These are phyloP conservation scores for Lachancea waltii DNA, from an alignment of 805 yeast species.

Conservation along the genomic window DNA sequence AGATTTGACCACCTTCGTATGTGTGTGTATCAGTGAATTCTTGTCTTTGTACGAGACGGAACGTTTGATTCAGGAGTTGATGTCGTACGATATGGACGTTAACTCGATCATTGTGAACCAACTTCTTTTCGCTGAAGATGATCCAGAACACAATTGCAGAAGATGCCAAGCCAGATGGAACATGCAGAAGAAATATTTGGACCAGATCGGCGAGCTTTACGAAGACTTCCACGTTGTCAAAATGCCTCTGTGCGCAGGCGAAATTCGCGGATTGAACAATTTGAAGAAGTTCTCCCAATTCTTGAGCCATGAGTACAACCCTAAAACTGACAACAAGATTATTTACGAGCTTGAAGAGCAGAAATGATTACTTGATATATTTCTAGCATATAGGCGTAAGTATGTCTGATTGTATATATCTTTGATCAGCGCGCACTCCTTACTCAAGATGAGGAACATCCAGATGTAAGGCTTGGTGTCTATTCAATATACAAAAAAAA, in stretches of 20 bases:
- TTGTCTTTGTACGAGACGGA: slow-evolving; percentile 94
- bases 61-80: slow-evolving; percentile 93
- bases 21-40: slow-evolving; percentile 97
- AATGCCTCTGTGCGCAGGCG: slow-evolving; percentile 91
- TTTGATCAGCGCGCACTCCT: too few relatives aligned
- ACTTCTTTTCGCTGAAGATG: slow-evolving; percentile 71
- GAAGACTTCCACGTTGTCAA: slow-evolving; percentile 96
- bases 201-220: slow-evolving; percentile 91
- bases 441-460: too few relatives aligned
- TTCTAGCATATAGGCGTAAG: not conserved
- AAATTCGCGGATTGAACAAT: slow-evolving; percentile 88
- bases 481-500: not conserved
- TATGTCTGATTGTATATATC: too few relatives aligned
- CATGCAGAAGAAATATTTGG: slow-evolving; percentile 92
- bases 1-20: slow-evolving; percentile 88
- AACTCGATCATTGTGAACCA: slow-evolving; percentile 95
- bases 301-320: slow-evolving; percentile 71
- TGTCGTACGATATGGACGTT: slow-evolving; percentile 92
- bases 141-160: slow-evolving; percentile 66
- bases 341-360: slow-evolving; percentile 34
- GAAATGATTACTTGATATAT: slow-evolving; percentile 11
- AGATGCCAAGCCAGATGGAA: slow-evolving; percentile 90
- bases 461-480: too few relatives aligned
- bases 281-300: slow-evolving; percentile 77
- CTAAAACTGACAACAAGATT: slow-evolving; percentile 43